A percentile compares a stretch with the other conserved stretches of the same genome.
These are phyloP conservation scores for Phlegmacium glaucopus DNA, from an alignment of 768 basidiomycete genomes.

Conservation along the genomic window DNA sequence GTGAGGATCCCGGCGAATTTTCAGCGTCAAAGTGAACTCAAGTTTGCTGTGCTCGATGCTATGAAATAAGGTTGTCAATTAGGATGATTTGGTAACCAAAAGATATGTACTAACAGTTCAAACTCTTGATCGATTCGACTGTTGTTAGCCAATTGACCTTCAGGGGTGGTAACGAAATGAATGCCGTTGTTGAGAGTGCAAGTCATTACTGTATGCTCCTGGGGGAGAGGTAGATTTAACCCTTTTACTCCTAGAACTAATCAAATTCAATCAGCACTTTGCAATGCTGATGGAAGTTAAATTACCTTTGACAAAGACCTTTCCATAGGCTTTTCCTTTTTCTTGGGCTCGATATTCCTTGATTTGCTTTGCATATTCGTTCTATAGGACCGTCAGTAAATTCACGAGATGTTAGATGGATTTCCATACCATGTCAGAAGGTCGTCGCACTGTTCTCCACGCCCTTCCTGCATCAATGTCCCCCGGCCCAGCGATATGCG, in stretches of 20 bases:
- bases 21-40: constrained; percentile 89
- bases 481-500: constrained; percentile 70
- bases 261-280: constrained; percentile 9
- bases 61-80: constrained; percentile 1
- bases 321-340: constrained; percentile 82
- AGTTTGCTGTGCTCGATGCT: constrained; percentile 94
- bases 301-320: constrained; percentile 90
- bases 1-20: constrained; percentile 83
- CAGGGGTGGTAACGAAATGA: constrained; percentile 90
- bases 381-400: constrained; percentile 41
- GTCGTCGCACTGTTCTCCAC: constrained; percentile 84
- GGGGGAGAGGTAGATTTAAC: constrained; percentile 75
- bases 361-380: constrained; percentile 92
- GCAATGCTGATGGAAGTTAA: neutral
- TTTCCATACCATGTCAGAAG: constrained; percentile 85
- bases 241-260: constrained; percentile 75
- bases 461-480: constrained; percentile 81
- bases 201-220: constrained; percentile 68
- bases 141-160: constrained; percentile 55
- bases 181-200: constrained; percentile 96
- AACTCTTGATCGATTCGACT: constrained; percentile 84
- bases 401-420: constrained; percentile 2
- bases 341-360: constrained; percentile 76
- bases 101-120: constrained; percentile 60
- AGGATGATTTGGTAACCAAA: neutral